A percentile compares a stretch with the other conserved stretches of the same genome.
These are phyloP conservation scores for Datisca glomerata DNA, from an alignment of 306 rosid genomes.

Conservation along the genomic window DNA sequence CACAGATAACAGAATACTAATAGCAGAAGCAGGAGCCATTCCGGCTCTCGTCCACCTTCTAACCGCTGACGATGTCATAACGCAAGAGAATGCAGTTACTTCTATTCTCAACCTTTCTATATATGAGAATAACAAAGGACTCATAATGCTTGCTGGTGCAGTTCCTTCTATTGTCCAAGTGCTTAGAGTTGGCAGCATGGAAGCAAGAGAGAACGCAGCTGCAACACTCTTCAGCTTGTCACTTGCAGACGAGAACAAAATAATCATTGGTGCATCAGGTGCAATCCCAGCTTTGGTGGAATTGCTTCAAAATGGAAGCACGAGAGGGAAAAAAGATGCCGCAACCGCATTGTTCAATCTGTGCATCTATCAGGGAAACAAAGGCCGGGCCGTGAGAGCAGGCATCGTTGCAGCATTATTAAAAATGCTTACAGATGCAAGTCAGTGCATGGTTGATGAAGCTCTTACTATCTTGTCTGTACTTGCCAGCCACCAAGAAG, in stretches of 20 bases:
- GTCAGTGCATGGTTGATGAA: constrained; percentile 74
- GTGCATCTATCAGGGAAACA: constrained; percentile 96
- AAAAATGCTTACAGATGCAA: constrained; percentile 76
- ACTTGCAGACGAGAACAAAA: constrained; percentile 91
- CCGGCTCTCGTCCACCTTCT: constrained; percentile 71
- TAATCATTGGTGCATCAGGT: constrained; percentile 90
- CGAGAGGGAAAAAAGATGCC: constrained; percentile 91
- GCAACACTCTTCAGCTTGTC: constrained; percentile 93
- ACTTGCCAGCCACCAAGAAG: constrained; percentile 89
- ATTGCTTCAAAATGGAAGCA: constrained; percentile 75
- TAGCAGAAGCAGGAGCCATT: constrained; percentile 93
- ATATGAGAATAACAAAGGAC: constrained; percentile 80
- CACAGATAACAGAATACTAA: constrained; percentile 84
- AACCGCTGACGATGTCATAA: constrained; percentile 57
- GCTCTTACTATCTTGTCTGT: constrained; percentile 90
- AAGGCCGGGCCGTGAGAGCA: constrained; percentile 75
- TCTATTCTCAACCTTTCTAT: constrained; percentile 90
- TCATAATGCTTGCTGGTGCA: constrained; percentile 95
- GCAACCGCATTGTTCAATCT: constrained; percentile 86
- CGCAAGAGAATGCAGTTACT: constrained; percentile 90
- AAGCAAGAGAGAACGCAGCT: constrained; percentile 89
- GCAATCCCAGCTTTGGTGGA: constrained; percentile 82
- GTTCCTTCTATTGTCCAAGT: constrained; percentile 91
- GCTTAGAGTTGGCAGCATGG: constrained; percentile 84
- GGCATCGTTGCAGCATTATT: constrained; percentile 67